Evolutionary conservation across 306 rosid genomes (phyloP).

Genomic region (Lathyrus oleraceus): DNA sequence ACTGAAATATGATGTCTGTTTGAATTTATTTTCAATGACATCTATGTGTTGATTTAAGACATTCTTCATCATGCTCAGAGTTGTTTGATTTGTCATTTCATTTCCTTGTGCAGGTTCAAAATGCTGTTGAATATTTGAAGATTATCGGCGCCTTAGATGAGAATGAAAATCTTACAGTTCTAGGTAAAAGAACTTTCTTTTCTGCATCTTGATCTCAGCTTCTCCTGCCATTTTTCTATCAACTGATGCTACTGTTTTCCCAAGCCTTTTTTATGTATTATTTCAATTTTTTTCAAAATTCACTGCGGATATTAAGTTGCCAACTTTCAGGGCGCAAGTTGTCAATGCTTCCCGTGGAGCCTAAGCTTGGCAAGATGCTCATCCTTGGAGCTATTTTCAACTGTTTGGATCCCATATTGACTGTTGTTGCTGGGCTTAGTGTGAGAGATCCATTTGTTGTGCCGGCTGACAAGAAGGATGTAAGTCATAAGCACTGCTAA

Average conservation of each 20-base stretch:
- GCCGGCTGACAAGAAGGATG: conserved; percentile 89
- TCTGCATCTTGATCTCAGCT: conserved; percentile 26
- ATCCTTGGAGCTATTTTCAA: conserved; percentile 83
- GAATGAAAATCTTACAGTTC: conserved; percentile 78
- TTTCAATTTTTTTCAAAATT: conserved; percentile 7
- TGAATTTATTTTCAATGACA: conserved; percentile 18
- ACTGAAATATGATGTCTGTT: conserved; percentile 20
- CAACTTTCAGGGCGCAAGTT: conserved; percentile 78
- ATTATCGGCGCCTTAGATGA: conserved; percentile 87
- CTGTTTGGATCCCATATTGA: conserved; percentile 92
- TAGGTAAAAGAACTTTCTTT: conserved; percentile 55
- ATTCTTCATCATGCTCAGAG: conserved; percentile 15
- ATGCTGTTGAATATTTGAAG: conserved; percentile 90
- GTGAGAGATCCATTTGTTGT: conserved; percentile 90
- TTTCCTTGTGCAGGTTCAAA: conserved; percentile 72
- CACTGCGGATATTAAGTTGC: conserved; percentile 30
- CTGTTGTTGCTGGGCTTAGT: conserved; percentile 95
- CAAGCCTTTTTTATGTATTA: background rate
- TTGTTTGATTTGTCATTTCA: conserved; percentile 26
- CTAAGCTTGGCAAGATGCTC: conserved; percentile 99
- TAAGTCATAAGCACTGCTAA: conserved; percentile 49
- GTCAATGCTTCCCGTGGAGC: conserved; percentile 92
- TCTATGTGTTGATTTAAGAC: conserved; percentile 20
- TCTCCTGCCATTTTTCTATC: conserved; percentile 24
- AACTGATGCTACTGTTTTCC: conserved; percentile 13